Evolutionary conservation across 78 protist species (phyloP), one percentile per base, ranked within the genome.

Genomic region (Capsaspora owczarzaki): DNA sequence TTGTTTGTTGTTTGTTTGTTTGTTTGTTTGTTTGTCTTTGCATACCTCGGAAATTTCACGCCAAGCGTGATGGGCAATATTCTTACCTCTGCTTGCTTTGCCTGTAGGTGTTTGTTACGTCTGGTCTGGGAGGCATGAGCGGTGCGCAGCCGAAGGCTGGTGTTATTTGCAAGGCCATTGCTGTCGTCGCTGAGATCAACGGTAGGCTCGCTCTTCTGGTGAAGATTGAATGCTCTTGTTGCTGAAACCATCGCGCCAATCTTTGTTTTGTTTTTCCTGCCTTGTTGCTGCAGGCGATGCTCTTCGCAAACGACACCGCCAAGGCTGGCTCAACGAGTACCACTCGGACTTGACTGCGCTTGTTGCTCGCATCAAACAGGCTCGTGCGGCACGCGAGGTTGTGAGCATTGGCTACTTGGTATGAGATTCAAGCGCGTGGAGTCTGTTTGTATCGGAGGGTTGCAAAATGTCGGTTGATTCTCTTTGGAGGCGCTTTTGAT

Each of bases 61-160:
- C n/a, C n/a, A n/a, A n/a, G n/a, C n/a, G n/a, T n/a, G n/a, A n/a
- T n/a, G n/a, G 16, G 10, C n/a, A 20, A 20, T 49, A 10, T 49
- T 49, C n/a, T 49, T 49, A 16, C 16, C n/a, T 49, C n/a, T 49
- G 56, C 56, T 49, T 49, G 56, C 56, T 49, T 49, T 10, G 16
- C 16, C 56, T 49, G 20, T 29, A 56, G 66, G 66, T 56, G 66
- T 56, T 56, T 25, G 66, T 56, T 25, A 56, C 66, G 4, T 16
- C 66, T 3, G 66, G 66, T 3, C 66, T 56, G 4, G 66, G 66
- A 16, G 66, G 66, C 12, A 56, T 56, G 66, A 56, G 66, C 66
- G 66, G 66, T 29, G 66, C 66, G 66, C 66, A 56, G n/a, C 66
- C 66, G 8, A 56, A 56, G 66, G 66, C 66, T 3, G 66, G 66